A percentile compares a stretch with the other conserved stretches of the same genome.
These are phyloP conservation scores for Pseudocercospora pini-densiflorae DNA, from an alignment of 2,329 filamentous ascomycete genomes.

Conservation along the genomic window DNA sequence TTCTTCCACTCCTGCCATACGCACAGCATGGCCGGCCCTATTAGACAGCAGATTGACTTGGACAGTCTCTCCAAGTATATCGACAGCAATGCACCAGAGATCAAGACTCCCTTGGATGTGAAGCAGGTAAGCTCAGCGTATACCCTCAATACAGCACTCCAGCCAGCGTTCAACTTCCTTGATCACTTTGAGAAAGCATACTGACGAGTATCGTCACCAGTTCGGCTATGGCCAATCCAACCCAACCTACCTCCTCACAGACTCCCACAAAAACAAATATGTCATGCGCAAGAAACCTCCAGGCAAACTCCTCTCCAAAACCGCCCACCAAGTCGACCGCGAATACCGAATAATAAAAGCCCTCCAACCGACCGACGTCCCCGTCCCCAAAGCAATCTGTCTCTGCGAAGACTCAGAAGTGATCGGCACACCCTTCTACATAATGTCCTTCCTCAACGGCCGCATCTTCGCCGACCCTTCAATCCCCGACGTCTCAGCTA, in stretches of 20 bases:
- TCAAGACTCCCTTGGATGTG: slow-evolving; percentile 80
- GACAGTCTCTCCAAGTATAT: slow-evolving; percentile 80
- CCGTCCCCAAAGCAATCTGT: slow-evolving; percentile 80
- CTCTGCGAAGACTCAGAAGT: slow-evolving; percentile 82
- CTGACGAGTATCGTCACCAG: slow-evolving; percentile 49
- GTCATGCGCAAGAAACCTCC: slow-evolving; percentile 98
- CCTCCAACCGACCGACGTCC: slow-evolving; percentile 76
- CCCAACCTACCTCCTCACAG: slow-evolving; percentile 90
- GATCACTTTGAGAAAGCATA: too few species aligned
- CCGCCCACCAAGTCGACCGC: slow-evolving; percentile 94
- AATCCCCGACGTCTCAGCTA: slow-evolving; percentile 71
- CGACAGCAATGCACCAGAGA: slow-evolving; percentile 75
- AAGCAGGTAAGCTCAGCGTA: slow-evolving; percentile 74
- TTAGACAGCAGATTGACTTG: slow-evolving; percentile 90
- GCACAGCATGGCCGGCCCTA: slow-evolving; percentile 73
- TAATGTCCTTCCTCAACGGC: slow-evolving; percentile 95
- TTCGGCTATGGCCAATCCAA: slow-evolving; percentile 98
- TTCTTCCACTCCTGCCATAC: slow-evolving; percentile 12
- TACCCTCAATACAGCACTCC: too few species aligned
- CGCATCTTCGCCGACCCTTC: slow-evolving; percentile 90
- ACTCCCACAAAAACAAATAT: slow-evolving; percentile 70
- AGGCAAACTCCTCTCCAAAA: slow-evolving; percentile 89
- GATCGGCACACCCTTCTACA: slow-evolving; percentile 91
- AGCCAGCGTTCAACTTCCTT: neutral
- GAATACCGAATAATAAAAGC: slow-evolving; percentile 92